A percentile compares a stretch with the other conserved stretches of the same genome.
These are phyloP conservation scores for Rosa lucieae DNA, from an alignment of 306 rosid genomes.

Conservation along the genomic window DNA sequence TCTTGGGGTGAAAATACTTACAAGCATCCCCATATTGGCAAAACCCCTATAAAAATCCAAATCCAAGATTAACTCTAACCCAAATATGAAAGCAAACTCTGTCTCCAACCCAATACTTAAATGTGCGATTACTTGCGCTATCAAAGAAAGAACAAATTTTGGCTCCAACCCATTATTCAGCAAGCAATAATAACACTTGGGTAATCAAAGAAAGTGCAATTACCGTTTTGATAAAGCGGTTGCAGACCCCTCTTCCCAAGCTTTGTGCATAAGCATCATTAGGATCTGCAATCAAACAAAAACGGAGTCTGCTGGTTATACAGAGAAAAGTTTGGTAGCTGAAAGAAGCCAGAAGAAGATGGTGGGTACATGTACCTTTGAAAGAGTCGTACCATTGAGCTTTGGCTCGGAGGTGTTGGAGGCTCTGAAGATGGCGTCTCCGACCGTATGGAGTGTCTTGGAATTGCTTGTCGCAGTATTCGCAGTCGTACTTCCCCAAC, in stretches of 20 bases:
- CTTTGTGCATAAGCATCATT: constrained; percentile 27
- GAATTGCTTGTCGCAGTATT: constrained; percentile 79
- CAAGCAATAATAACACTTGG: constrained; percentile 7
- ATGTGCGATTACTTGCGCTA: background rate
- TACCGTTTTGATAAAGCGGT: constrained; percentile 68
- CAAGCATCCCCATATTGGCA: constrained; percentile 79
- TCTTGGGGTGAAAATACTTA: constrained; percentile 66
- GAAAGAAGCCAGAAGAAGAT: background rate
- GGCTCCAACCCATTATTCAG: background rate
- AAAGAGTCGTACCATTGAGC: constrained; percentile 86
- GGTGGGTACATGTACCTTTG: constrained; percentile 35
- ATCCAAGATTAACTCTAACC: background rate
- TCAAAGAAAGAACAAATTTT: constrained; percentile 14
- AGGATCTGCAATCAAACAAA: constrained; percentile 34
- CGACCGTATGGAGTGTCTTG: constrained; percentile 71
- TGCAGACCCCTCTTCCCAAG: constrained; percentile 46
- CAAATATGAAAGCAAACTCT: background rate
- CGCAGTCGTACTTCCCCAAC: constrained; percentile 61
- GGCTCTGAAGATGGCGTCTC: constrained; percentile 65
- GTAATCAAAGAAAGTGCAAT: constrained; percentile 17
- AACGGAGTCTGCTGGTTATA: background rate
- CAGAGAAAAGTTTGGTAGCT: background rate
- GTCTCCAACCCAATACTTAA: constrained; percentile 7
- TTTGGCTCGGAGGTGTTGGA: constrained; percentile 73
- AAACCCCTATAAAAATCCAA: constrained; percentile 39